Conservation (phyloP, 108 stramenopile species). For the Cyclotella kingstonii region DNA sequence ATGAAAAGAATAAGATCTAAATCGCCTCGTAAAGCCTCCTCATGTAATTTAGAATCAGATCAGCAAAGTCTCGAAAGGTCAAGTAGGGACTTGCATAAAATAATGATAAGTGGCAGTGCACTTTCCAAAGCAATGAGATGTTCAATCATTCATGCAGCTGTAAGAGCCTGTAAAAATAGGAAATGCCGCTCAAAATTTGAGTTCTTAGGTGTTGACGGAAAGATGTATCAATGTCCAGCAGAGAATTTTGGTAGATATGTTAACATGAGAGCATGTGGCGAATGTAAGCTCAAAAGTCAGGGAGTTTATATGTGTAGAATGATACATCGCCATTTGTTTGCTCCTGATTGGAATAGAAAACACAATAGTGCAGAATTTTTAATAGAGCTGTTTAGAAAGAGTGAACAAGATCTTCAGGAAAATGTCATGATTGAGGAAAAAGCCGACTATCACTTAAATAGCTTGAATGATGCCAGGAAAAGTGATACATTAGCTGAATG, state of each 20-base stretch:
- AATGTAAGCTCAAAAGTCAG: slow-evolving; percentile 32
- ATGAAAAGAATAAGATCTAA: too few relatives aligned
- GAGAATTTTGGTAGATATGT: slow-evolving; percentile 24
- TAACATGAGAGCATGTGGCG: slow-evolving; percentile 23
- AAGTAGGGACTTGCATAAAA: slow-evolving; percentile 14
- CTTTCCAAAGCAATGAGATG: slow-evolving; percentile 23
- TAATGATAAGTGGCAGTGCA: slow-evolving; percentile 21
- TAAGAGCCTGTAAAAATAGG: slow-evolving; percentile 10
- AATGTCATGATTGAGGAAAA: not conserved
- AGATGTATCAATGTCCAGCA: slow-evolving; percentile 21
- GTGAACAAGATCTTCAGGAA: slow-evolving; percentile 13
- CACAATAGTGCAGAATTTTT: slow-evolving; percentile 19
- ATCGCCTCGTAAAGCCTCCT: too few relatives aligned
- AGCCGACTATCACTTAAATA: not conserved
- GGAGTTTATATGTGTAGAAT: slow-evolving; percentile 30
- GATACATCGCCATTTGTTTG: slow-evolving; percentile 26
- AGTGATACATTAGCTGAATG: not conserved
- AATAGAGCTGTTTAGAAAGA: slow-evolving; percentile 2
- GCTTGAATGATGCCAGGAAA: not conserved
- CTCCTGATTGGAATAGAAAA: slow-evolving; percentile 27
- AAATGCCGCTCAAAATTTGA: not conserved
- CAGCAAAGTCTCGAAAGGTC: too few relatives aligned
- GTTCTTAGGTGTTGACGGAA: slow-evolving; percentile 25
- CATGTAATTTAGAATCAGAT: too few relatives aligned
- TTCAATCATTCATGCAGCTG: slow-evolving; percentile 26